Conservation (phyloP, 2,329 filamentous ascomycete genomes). For the Ceratocystis harringtonii region DNA sequence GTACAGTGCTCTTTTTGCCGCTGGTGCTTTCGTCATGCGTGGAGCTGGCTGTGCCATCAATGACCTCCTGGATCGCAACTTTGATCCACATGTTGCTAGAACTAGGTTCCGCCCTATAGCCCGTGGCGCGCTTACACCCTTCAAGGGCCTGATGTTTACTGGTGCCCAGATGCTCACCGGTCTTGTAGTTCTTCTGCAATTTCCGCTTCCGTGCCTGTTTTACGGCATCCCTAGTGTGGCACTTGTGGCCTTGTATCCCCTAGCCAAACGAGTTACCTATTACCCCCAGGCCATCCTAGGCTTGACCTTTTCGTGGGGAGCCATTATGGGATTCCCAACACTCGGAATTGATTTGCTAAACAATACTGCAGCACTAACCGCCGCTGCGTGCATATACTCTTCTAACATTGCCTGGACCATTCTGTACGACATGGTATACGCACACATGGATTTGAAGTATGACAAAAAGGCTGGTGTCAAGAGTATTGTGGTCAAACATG, state of each 20-base stretch:
- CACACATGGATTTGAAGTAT: slow-evolving; percentile 80
- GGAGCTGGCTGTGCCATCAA: slow-evolving; percentile 81
- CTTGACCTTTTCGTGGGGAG: slow-evolving; percentile 77
- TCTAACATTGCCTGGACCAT: slow-evolving; percentile 79
- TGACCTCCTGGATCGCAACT: slow-evolving; percentile 77
- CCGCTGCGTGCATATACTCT: slow-evolving; percentile 55
- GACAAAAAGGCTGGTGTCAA: slow-evolving; percentile 79
- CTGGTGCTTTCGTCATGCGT: slow-evolving; percentile 70
- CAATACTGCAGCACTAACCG: slow-evolving; percentile 44
- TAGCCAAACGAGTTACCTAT: slow-evolving; percentile 74
- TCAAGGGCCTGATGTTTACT: slow-evolving; percentile 58
- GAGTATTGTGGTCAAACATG: slow-evolving; percentile 69
- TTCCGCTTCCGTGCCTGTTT: slow-evolving; percentile 57
- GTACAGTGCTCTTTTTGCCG: slow-evolving; percentile 55
- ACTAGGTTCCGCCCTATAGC: slow-evolving; percentile 70
- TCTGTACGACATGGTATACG: slow-evolving; percentile 85
- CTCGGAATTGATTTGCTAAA: slow-evolving; percentile 61
- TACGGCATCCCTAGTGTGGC: slow-evolving; percentile 63
- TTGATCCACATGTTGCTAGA: slow-evolving; percentile 64
- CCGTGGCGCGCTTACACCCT: slow-evolving; percentile 57
- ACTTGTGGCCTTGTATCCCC: slow-evolving; percentile 60
- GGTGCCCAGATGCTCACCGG: slow-evolving; percentile 60
- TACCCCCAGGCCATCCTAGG: slow-evolving; percentile 77
- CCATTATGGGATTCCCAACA: slow-evolving; percentile 75
- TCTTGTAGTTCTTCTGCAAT: slow-evolving; percentile 58